Evolutionary conservation across 345 rosid genomes (phyloP), one percentile per base, ranked within the genome.

Genomic region (Raphanus raphanistrum): DNA sequence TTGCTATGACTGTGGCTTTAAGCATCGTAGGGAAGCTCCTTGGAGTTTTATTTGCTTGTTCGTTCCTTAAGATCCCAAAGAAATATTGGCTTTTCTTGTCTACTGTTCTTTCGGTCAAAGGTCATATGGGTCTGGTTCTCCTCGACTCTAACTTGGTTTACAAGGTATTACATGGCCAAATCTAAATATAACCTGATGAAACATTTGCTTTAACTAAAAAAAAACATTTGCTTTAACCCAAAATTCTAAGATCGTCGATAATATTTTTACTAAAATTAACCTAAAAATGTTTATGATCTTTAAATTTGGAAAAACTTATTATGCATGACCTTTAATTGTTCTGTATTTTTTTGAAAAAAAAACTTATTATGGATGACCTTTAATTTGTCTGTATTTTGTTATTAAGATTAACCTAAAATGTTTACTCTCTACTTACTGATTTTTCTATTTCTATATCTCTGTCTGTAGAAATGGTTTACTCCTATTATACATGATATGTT

Each of bases 41-140:
- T 1, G 97, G 93, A 9, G 89, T 92, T 1, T 57, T 92, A 7
- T 82, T 63, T 4, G 89, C 89, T 63, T 89, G 88, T 54, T 81
- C 76, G 32, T 81, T 84, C 80, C 79, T 85, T 5, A 84, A 81
- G 78, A 77, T 90, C 33, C 95, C 98, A 0, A 77, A 48, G 63
- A 76, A 76, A n/a, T 84, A 92, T 66, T 88, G 86, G 16, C 65
- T 87, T 2, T 45, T 94, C 59, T 80, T 94, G 2, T 75, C 88
- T 6, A 82, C 85, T 7, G 69, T 90, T 7, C 88, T 94, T 71
- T 87, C 86, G 69, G 45, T 83, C 84, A 94, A 92, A 82, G 97
- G 97, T 16, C 87, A 92, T 66, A 80, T 75, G 8, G 98, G 88
- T 52, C 87, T 92, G 63, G 72, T 88, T 27, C 85, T 94, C 6